Evolutionary conservation across 352 stramenopile genomes (phyloP).

Genomic region (Globisporangium iwayamae): DNA sequence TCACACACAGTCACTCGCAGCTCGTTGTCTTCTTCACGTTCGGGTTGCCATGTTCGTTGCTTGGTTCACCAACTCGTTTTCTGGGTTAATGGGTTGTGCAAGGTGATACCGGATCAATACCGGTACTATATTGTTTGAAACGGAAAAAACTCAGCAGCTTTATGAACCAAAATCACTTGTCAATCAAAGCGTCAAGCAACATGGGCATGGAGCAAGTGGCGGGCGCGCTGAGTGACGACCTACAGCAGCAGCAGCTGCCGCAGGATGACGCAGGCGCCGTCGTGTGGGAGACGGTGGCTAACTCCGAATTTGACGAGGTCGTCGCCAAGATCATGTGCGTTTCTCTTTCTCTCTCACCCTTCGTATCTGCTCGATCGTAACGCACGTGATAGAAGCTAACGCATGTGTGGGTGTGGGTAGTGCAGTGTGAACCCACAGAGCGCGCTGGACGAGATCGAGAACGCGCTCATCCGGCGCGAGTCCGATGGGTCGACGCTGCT

Average conservation of each 20-base stretch:
- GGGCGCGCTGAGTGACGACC: background rate
- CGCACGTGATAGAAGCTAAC: background rate
- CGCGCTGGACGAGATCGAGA: conserved; percentile 27
- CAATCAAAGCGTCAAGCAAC: too few species aligned
- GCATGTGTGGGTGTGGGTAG: background rate
- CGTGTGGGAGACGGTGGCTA: conserved; percentile 13
- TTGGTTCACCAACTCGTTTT: too few species aligned
- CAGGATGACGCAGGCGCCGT: background rate
- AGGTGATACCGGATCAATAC: background rate
- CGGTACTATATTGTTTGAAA: background rate
- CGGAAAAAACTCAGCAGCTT: too few species aligned
- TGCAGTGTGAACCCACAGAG: conserved; percentile 35
- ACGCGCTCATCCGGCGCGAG: conserved; percentile 26
- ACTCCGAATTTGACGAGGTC: conserved; percentile 18
- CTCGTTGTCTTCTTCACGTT: too few species aligned
- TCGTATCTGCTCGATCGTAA: background rate
- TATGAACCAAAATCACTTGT: too few species aligned
- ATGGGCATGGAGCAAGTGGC: background rate
- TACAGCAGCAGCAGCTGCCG: background rate
- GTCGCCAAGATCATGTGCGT: conserved; percentile 23
- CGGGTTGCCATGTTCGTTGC: too few species aligned
- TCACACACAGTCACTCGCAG: too few species aligned
- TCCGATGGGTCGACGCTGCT: conserved; percentile 52
- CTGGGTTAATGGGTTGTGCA: too few species aligned
- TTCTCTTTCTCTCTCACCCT: background rate